Percentiles rank a stretch among this genome's conserved stretches.
Evolutionary conservation across 2,329 filamentous ascomycete genomes (phyloP).

Genomic region (Xylariaceae sp.): DNA sequence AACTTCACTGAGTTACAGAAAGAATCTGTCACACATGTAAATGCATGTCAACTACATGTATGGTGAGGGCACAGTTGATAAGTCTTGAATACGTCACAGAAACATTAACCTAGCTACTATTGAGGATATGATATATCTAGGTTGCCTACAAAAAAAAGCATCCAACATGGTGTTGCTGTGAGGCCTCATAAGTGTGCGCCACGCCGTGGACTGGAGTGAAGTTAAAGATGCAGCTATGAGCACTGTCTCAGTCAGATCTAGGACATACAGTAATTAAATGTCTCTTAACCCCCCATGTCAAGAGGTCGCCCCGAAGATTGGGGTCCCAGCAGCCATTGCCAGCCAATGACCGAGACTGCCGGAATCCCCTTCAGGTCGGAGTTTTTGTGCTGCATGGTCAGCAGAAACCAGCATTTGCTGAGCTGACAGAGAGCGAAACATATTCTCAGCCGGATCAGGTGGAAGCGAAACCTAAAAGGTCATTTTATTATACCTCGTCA

Average conservation of each 20-base stretch:
- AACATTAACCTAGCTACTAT: too few relatives aligned
- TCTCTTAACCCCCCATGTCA: conserved; percentile 14
- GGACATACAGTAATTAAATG: conserved; percentile 25
- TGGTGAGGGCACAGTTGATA: too few relatives aligned
- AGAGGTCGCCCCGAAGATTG: conserved; percentile 10
- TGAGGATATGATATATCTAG: too few relatives aligned
- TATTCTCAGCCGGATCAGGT: conserved; percentile 7
- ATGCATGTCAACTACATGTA: too few relatives aligned
- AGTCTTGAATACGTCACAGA: too few relatives aligned
- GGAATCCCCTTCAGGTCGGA: too few relatives aligned
- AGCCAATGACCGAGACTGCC: conserved; percentile 10
- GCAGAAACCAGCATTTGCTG: neutral
- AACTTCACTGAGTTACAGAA: too few relatives aligned
- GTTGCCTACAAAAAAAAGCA: conserved; percentile 9
- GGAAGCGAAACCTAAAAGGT: conserved; percentile 5
- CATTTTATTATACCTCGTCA: neutral
- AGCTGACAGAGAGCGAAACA: neutral
- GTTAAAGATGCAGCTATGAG: conserved; percentile 17
- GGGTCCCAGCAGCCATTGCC: conserved; percentile 8
- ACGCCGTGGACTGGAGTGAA: conserved; percentile 11
- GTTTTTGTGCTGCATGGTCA: conserved; percentile 12
- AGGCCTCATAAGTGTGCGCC: conserved; percentile 15
- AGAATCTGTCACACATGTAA: too few relatives aligned
- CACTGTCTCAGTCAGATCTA: conserved; percentile 30
- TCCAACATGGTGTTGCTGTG: conserved; percentile 5